Percentiles rank a stretch among this genome's conserved stretches.
phyloP scores from a whole-genome alignment of 2,329 filamentous ascomycete species.

The Microsporum audouinii region DNA sequence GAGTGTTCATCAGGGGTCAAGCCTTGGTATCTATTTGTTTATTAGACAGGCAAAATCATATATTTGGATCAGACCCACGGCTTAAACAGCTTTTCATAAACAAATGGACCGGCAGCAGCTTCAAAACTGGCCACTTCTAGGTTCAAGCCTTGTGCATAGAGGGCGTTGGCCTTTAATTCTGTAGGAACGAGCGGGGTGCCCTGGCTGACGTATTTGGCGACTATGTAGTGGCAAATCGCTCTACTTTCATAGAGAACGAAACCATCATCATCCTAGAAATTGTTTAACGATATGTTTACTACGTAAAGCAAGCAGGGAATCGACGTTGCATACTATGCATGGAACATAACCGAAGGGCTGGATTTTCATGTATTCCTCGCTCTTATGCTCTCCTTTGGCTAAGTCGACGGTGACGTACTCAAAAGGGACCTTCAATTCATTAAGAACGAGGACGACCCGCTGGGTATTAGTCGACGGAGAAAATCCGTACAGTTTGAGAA shows the following conservation, averaged over 20 bases:
- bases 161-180: slow-evolving; percentile 8
- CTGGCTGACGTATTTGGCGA: slow-evolving; percentile 10
- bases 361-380: slow-evolving; percentile 4
- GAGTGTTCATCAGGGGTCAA: slow-evolving; percentile 4
- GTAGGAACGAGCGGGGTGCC: slow-evolving; percentile 8
- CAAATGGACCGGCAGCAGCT: background rate
- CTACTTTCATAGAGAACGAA: slow-evolving; percentile 12
- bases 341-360: slow-evolving; percentile 12
- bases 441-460: slow-evolving; percentile 11
- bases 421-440: slow-evolving; percentile 11
- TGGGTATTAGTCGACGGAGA: slow-evolving; percentile 9
- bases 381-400: slow-evolving; percentile 9
- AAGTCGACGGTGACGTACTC: slow-evolving; percentile 9
- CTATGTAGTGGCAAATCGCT: slow-evolving; percentile 12
- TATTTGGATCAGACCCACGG: slow-evolving; percentile 5
- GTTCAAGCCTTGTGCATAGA: slow-evolving; percentile 6
- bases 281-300: background rate
- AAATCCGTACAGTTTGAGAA: slow-evolving; percentile 11
- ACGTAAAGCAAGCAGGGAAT: background rate
- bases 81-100: slow-evolving; percentile 9
- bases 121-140: slow-evolving; percentile 9
- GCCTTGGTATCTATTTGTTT: slow-evolving; percentile 3
- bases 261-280: slow-evolving; percentile 11
- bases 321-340: slow-evolving; percentile 7
- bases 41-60: background rate